A percentile compares a stretch with the other conserved stretches of the same genome.
Evolutionary conservation across 495 filamentous ascomycete genomes (phyloP).

Genomic region (Pseudoneurospora amorphoporcata): DNA sequence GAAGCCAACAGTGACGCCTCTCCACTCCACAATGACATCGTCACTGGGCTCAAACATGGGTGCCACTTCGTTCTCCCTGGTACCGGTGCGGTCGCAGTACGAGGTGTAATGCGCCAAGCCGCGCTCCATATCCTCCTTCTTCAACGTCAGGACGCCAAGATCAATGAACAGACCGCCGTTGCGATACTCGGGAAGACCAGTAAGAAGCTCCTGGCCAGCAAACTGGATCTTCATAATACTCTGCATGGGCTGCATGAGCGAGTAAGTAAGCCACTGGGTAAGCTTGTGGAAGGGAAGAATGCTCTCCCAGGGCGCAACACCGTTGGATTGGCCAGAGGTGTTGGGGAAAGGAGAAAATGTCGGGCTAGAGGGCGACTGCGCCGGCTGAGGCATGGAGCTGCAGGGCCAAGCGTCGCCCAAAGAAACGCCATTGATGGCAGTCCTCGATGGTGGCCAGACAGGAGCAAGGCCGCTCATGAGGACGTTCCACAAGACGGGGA

Average conservation of each 20-base stretch:
- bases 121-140: constrained; percentile 50
- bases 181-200: constrained; percentile 77
- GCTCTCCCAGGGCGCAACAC: constrained; percentile 71
- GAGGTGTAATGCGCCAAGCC: constrained; percentile 61
- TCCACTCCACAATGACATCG: constrained; percentile 84
- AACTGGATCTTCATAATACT: constrained; percentile 67
- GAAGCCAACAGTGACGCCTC: constrained; percentile 72
- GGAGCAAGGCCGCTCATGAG: constrained; percentile 78
- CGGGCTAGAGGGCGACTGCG: constrained; percentile 40
- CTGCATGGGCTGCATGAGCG: constrained; percentile 78
- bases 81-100: constrained; percentile 64
- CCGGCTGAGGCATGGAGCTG: constrained; percentile 62
- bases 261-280: constrained; percentile 85
- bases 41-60: constrained; percentile 70
- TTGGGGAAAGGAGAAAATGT: constrained; percentile 38
- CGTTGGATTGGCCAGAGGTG: constrained; percentile 20
- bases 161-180: constrained; percentile 84
- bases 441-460: constrained; percentile 86
- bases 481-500: constrained; percentile 86
- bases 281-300: constrained; percentile 94
- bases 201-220: constrained; percentile 65
- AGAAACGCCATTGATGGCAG: constrained; percentile 75
- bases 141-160: constrained; percentile 69
- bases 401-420: constrained; percentile 95
- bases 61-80: constrained; percentile 57